Percentiles rank a stretch among this genome's conserved stretches.
Evolutionary conservation across 805 yeast genomes (phyloP).

Genomic region (Ogataea salicorniae): DNA sequence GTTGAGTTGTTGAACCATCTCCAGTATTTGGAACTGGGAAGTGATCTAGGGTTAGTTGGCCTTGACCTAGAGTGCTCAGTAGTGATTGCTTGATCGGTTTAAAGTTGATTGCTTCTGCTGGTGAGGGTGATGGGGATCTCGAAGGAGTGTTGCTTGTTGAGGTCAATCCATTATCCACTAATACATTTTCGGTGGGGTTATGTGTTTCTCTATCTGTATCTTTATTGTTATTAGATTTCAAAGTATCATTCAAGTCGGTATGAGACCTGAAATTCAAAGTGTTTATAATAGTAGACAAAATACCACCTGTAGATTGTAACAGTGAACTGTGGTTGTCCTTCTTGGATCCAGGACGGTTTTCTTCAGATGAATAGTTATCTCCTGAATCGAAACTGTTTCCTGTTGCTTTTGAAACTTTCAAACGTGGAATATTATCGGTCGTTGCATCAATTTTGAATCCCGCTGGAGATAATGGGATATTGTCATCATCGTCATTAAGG

Average conservation of each 20-base stretch:
- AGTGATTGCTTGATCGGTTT: conserved; percentile 43
- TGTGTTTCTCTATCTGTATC: neutral
- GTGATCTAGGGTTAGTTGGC: conserved; percentile 36
- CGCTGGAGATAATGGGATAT: neutral
- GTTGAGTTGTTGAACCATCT: too few species aligned
- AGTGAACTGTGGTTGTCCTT: neutral
- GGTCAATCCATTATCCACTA: neutral
- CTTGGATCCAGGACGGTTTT: too few species aligned
- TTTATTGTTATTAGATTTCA: conserved; percentile 1
- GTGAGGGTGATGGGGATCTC: conserved; percentile 9
- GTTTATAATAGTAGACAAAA: conserved; percentile 24
- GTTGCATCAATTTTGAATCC: neutral
- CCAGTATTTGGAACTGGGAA: conserved; percentile 17
- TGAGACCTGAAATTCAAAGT: conserved; percentile 25
- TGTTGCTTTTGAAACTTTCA: neutral
- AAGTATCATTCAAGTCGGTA: conserved; percentile 8
- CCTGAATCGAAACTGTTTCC: neutral
- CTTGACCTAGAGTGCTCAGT: conserved; percentile 44
- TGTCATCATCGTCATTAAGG: neutral
- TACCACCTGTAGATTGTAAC: conserved; percentile 11
- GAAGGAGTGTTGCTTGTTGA: too few species aligned
- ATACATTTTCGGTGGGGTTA: neutral
- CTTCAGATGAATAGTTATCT: neutral
- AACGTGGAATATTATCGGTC: neutral
- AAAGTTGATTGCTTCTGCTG: conserved; percentile 36